phyloP scores from a whole-genome alignment of 2,329 filamentous ascomycete genomes.

The Coniochaeta sp. region DNA sequence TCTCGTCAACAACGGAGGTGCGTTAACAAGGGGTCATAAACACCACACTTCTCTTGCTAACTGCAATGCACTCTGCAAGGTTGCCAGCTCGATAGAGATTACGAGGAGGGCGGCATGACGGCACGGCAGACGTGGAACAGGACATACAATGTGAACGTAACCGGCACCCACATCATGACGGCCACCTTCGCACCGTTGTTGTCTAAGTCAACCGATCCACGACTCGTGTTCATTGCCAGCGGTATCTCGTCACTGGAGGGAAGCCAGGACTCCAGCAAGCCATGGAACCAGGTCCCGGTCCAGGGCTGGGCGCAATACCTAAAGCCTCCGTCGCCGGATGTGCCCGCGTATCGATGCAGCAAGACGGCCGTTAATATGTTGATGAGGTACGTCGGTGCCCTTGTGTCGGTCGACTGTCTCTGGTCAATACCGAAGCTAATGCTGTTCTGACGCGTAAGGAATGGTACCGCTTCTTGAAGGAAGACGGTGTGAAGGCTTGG shows the following conservation, averaged over 20 bases:
- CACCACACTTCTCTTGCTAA: too few relatives aligned
- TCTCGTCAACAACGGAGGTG: constrained; percentile 51
- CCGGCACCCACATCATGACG: constrained; percentile 35
- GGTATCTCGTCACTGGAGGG: constrained; percentile 21
- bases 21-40: too few relatives aligned
- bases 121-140: constrained; percentile 36
- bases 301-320: constrained; percentile 41
- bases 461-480: constrained; percentile 30
- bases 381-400: too few relatives aligned
- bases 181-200: constrained; percentile 35
- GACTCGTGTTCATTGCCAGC: constrained; percentile 43
- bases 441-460: too few relatives aligned
- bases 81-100: constrained; percentile 35
- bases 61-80: too few relatives aligned
- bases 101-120: constrained; percentile 15
- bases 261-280: constrained; percentile 24
- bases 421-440: too few relatives aligned
- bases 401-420: too few relatives aligned
- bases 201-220: constrained; percentile 32
- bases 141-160: constrained; percentile 43
- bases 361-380: constrained; percentile 42
- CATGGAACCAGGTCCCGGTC: constrained; percentile 17
- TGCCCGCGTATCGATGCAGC: constrained; percentile 27
- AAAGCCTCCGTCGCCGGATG: constrained; percentile 12
- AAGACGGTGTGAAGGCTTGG: constrained; percentile 37